These are phyloP conservation scores for Acmispon strigosus DNA, from an alignment of 306 rosid genomes.

Conservation along the genomic window DNA sequence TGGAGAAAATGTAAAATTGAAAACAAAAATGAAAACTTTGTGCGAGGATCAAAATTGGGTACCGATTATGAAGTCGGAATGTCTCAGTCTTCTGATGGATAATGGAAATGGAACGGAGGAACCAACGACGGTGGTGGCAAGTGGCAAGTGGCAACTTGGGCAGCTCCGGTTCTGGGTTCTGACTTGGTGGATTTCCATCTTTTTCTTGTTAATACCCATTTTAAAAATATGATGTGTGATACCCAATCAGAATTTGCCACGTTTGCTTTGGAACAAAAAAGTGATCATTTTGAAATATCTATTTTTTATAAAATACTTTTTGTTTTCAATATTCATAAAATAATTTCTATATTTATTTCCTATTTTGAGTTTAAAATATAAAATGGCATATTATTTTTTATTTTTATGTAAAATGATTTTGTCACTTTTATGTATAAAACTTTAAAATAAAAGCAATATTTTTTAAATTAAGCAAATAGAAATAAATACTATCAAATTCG, in stretches of 20 bases:
- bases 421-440: too few relatives aligned
- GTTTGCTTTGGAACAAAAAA: not conserved
- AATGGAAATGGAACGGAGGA: not conserved
- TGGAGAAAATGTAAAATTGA: not conserved
- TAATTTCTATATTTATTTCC: too few relatives aligned
- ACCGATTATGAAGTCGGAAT: not conserved
- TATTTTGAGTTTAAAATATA: too few relatives aligned
- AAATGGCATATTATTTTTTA: too few relatives aligned
- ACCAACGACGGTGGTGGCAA: not conserved
- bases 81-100: too few relatives aligned
- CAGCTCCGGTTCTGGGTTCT: not conserved
- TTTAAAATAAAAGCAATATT: too few relatives aligned
- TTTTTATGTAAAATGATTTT: too few relatives aligned
- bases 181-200: not conserved
- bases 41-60: not conserved
- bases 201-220: not conserved
- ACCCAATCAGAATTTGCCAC: constrained; percentile 32
- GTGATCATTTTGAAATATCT: not conserved
- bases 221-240: constrained; percentile 25
- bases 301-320: too few relatives aligned
- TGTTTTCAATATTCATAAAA: too few relatives aligned
- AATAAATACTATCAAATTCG: too few relatives aligned
- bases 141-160: too few relatives aligned
- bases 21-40: not conserved
- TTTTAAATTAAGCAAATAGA: too few relatives aligned